Base-by-base conservation (phyloP, 768 basidiomycete genomes). In the Paxillus involutus region DNA sequence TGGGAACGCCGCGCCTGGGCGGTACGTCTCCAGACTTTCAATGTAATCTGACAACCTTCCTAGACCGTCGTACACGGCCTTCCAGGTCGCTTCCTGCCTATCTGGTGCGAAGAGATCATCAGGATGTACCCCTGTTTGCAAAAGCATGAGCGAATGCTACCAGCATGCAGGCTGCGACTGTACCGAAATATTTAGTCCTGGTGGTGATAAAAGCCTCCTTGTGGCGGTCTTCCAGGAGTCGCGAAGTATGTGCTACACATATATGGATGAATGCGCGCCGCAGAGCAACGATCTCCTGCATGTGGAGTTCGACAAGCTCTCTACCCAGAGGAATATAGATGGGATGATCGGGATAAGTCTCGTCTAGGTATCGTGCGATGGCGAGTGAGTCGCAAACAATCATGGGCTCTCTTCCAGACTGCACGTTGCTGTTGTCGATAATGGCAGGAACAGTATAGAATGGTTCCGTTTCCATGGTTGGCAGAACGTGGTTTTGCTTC, bases 341-440 rank as follows among this genome's bases (percentile, higher is more conserved):
- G 16, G 32, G 44, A 13, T 32, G 43, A 47, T 69, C 63, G 3
- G 80, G 76, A 53, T 80, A 82, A 2, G 71, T 67, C 16, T 65
- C 63, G 49, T 82, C 80, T 49, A 82, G 73, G 59, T 82, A 80
- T 41, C 69, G 58, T 1, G 76, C 78, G 53, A 82, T 82, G n/a
- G 53, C 54, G 39, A 60, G 59, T 0, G 80, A 81, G 44, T 80
- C 76, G 5, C 75, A 63, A 36, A 81, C 39, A 5, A 62, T 53
- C 37, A 7, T 16, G 16, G 21, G 21, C 37, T 39, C 37, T 39
- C 37, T 17, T 7, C 37, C 37, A 17, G 37, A 39, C 9, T 60
- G 57, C 9, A 65, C 70, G 3, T 74, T 78, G 11, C 57, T 55
- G 2, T 73, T 70, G 59, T 81, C 79, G 58, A 72, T 56, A 44